Base-by-base conservation (phyloP, 2,329 filamentous ascomycete genomes). In the Trichoderma simmonsii region DNA sequence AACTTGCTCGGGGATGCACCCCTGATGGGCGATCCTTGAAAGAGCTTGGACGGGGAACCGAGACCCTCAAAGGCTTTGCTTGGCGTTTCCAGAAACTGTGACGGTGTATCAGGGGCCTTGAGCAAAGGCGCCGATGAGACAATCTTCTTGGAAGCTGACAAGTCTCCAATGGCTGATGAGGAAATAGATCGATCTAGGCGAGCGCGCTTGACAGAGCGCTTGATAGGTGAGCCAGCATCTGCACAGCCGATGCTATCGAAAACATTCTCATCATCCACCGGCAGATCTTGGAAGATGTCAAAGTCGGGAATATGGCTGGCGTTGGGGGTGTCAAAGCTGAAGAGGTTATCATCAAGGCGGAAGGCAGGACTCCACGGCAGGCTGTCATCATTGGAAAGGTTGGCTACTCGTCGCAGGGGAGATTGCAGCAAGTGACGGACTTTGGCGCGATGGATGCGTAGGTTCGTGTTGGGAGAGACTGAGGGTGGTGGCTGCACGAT, bases 381-480 rank as follows among this genome's bases (percentile, higher is more conserved):
- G 21, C 76, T 72, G 9, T 84, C 81, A 34, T 89, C 87, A 18
- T 85, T 83, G 43, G 79, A 74, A 34, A 69, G 66, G 9, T 79
- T 81, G 21, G 75, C 77, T 62, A 89, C 86, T 18, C 83, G 81
- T 32, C 84, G 81, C 65, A 89, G 85, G 4, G 94, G 94, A 6
- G 93, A 96, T 71, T 93, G 93, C 59, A 97, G 89, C 85, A 97
- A 89, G 75, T 93, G 86, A 76, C 89, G 89, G 67, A 98, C 93
- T 75, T 90, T 91, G 77, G 95, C 91, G 70, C 95, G 92, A 79
- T 98, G 96, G 75, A 96, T 90, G 72, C 92, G 91, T 24, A 98
- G 87, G 78, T 97, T 97, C 11, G 95, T 98, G 79, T 96, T 97
- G 2, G 96, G 95, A 15, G 95, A 98, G 21, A 93, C 91, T 0